phyloP scores from a whole-genome alignment of 2,329 filamentous ascomycete genomes.

The Leptographium wingfieldii region DNA sequence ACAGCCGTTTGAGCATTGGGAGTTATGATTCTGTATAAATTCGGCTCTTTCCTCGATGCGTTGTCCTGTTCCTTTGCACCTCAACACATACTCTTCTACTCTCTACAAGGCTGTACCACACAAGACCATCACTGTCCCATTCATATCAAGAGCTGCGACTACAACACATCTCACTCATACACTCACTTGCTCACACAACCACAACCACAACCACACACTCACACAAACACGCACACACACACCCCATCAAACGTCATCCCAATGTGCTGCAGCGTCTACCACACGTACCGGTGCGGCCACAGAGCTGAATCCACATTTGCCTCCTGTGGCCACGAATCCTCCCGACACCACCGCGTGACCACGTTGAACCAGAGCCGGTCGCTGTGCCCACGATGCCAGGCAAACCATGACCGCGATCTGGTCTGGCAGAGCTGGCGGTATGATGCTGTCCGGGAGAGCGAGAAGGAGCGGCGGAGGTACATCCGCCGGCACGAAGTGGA shows the following conservation, averaged over 20 bases:
- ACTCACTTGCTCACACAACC: not conserved
- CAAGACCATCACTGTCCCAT: too few species aligned
- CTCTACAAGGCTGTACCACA: too few species aligned
- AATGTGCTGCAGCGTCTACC: not conserved
- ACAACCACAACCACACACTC: not conserved
- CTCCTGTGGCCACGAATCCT: not conserved
- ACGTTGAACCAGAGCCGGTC: not conserved
- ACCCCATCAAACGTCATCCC: not conserved
- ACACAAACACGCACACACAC: not conserved
- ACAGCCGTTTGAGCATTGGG: not conserved
- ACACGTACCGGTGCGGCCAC: slow-evolving; percentile 1
- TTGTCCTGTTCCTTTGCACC: too few species aligned
- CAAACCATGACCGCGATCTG: not conserved
- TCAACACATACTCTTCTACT: too few species aligned
- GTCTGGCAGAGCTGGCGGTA: not conserved
- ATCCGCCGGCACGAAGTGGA: not conserved
- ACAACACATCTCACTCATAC: not conserved
- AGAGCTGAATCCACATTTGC: not conserved
- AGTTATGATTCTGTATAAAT: not conserved
- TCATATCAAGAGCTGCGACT: not conserved
- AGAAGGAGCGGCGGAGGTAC: not conserved
- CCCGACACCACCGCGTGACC: too few species aligned
- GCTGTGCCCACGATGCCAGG: not conserved
- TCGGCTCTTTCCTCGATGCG: too few species aligned
- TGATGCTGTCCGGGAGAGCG: not conserved